Percentiles rank a stretch among this genome's conserved stretches.
phyloP scores from a whole-genome alignment of 495 filamentous ascomycete genomes.

The Penicillium canescens region DNA sequence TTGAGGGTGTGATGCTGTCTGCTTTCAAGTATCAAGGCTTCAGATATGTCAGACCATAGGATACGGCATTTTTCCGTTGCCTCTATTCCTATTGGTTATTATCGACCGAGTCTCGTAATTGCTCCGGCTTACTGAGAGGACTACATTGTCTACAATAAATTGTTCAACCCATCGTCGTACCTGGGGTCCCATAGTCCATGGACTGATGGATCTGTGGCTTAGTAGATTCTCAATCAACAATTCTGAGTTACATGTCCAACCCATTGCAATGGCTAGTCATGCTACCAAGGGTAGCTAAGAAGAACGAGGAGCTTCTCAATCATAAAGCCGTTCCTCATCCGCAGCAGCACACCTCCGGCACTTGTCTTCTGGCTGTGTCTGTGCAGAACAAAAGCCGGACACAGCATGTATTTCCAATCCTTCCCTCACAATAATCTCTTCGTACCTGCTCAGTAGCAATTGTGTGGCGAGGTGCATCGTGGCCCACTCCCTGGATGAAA shows the following conservation, averaged over 20 bases:
- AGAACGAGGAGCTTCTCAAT: neutral
- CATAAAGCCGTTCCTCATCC: neutral
- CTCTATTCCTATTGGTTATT: no score
- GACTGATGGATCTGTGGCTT: neutral
- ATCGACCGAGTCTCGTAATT: no score
- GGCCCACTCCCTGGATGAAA: neutral
- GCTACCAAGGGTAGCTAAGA: neutral
- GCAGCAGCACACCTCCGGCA: neutral
- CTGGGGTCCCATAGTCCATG: neutral
- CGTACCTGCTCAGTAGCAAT: slow-evolving; percentile 1
- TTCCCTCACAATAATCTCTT: neutral
- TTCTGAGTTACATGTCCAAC: neutral
- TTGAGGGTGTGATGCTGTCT: neutral
- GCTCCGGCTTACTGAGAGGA: no score
- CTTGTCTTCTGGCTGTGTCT: neutral
- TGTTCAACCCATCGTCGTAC: neutral
- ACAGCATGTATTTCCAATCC: neutral
- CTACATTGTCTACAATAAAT: no score
- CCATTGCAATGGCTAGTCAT: neutral
- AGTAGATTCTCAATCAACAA: neutral
- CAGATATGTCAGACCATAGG: no score
- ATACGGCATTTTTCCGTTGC: no score
- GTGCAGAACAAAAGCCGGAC: neutral
- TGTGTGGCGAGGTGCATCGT: neutral
- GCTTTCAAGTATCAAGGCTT: no score